A percentile compares a stretch with the other conserved stretches of the same genome.
Conservation (phyloP, 2,329 filamentous ascomycete genomes). For the Aspergillus piperis region DNA sequence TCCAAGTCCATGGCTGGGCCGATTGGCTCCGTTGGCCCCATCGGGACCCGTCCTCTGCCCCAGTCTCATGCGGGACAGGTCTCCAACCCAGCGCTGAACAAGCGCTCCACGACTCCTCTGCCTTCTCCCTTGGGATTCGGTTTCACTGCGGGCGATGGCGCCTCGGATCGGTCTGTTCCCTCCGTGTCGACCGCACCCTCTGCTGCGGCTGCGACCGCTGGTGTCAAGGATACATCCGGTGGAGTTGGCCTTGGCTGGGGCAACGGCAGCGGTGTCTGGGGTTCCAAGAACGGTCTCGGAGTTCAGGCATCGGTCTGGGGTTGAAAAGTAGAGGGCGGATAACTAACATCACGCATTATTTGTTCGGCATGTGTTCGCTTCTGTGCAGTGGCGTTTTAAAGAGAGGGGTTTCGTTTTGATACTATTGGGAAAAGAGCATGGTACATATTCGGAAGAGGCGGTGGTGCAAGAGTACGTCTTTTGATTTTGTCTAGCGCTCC, state of each 20-base stretch:
- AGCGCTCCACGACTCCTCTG: conserved; percentile 85
- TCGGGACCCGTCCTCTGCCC: conserved; percentile 80
- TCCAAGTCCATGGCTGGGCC: conserved; percentile 55
- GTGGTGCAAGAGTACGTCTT: conserved; percentile 23
- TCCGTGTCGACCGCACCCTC: conserved; percentile 60
- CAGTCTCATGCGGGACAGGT: conserved; percentile 50
- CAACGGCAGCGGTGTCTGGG: conserved; percentile 80
- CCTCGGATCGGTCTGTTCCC: conserved; percentile 58
- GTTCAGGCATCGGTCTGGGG: conserved; percentile 95
- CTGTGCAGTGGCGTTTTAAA: conserved; percentile 32
- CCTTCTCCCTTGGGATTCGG: conserved; percentile 83
- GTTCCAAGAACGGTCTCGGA: conserved; percentile 75
- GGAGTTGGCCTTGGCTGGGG: conserved; percentile 68
- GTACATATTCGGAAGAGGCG: conserved; percentile 35
- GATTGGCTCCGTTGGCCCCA: conserved; percentile 75
- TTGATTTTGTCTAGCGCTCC: conserved; percentile 21
- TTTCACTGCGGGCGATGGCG: conserved; percentile 59
- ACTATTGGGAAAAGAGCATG: conserved; percentile 31
- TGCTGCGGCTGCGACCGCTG: conserved; percentile 39
- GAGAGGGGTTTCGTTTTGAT: conserved; percentile 23
- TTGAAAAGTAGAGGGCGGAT: conserved; percentile 47
- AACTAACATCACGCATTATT: conserved; percentile 9
- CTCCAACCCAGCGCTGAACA: conserved; percentile 65
- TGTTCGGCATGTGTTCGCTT: conserved; percentile 23
- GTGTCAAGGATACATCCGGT: conserved; percentile 45